Conservation (phyloP, 768 basidiomycete species). For the Scleroderma bovista region DNA sequence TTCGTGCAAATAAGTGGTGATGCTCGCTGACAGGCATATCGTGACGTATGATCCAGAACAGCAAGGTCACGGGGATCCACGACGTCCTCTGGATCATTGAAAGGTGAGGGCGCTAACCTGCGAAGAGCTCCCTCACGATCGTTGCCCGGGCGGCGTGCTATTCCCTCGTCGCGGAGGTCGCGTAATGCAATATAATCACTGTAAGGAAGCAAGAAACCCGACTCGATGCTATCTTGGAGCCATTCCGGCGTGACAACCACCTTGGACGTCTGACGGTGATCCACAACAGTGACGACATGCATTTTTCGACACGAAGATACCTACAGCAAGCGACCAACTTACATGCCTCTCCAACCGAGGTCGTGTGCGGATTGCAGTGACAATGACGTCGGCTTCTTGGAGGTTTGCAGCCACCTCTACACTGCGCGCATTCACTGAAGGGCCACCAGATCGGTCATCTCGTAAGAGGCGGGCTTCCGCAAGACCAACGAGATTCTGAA, state of each 20-base stretch:
- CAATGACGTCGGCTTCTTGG: conserved; percentile 54
- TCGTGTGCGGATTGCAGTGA: conserved; percentile 63
- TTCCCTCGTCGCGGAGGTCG: conserved; percentile 44
- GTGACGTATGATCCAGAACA: conserved; percentile 25
- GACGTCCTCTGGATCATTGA: conserved; percentile 18
- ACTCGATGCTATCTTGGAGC: conserved; percentile 53
- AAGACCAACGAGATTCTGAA: conserved; percentile 23
- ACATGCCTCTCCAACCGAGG: conserved; percentile 68
- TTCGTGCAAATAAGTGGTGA: conserved; percentile 69
- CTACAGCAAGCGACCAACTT: conserved; percentile 57
- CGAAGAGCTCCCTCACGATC: not conserved
- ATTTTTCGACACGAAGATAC: conserved; percentile 19
- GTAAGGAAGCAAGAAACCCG: conserved; percentile 42
- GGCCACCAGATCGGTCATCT: not conserved
- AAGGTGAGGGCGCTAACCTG: not conserved
- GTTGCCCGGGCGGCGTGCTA: conserved; percentile 37
- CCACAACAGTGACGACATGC: not conserved
- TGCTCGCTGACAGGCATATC: conserved; percentile 56
- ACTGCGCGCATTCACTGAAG: not conserved
- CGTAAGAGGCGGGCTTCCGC: conserved; percentile 11
- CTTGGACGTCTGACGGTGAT: conserved; percentile 47
- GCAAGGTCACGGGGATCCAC: conserved; percentile 11
- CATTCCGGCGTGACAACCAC: conserved; percentile 67
- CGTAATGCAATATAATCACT: conserved; percentile 52
- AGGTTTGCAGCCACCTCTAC: conserved; percentile 33